phyloP scores from a whole-genome alignment of 2,329 filamentous ascomycete species.

The Ciborinia camelliae region DNA sequence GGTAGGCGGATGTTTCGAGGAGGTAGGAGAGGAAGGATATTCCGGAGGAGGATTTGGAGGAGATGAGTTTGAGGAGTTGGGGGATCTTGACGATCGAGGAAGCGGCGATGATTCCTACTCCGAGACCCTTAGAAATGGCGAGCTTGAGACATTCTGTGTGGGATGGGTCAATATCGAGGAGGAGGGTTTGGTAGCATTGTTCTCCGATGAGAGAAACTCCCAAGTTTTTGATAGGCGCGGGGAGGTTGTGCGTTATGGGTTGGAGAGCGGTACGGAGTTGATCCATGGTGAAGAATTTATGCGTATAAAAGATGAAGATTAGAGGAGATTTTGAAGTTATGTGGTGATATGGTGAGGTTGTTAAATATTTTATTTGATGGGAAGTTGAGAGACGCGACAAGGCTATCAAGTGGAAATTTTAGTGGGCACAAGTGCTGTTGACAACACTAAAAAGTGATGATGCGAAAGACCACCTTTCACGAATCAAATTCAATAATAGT shows the following conservation, averaged over 20 bases:
- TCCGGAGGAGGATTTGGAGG: slow-evolving; percentile 75
- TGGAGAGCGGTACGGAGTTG: slow-evolving; percentile 56
- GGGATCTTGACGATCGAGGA: slow-evolving; percentile 93
- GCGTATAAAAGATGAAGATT: background rate
- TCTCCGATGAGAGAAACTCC: slow-evolving; percentile 77
- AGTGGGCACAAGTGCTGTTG: background rate
- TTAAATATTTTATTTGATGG: background rate
- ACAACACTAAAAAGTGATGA: background rate
- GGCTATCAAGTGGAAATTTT: slow-evolving; percentile 11
- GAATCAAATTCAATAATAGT: background rate
- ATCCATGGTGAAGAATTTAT: slow-evolving; percentile 49
- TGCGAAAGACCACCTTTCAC: slow-evolving; percentile 6
- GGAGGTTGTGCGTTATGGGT: slow-evolving; percentile 70
- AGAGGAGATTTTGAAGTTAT: background rate
- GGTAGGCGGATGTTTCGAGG: slow-evolving; percentile 82
- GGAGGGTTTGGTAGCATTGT: slow-evolving; percentile 78
- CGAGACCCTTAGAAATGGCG: slow-evolving; percentile 85
- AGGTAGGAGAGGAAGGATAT: slow-evolving; percentile 88
- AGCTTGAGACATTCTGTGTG: slow-evolving; percentile 81
- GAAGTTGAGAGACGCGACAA: slow-evolving; percentile 9
- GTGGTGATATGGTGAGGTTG: background rate
- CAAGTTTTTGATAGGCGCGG: slow-evolving; percentile 68
- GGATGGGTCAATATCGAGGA: slow-evolving; percentile 79
- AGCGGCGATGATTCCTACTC: slow-evolving; percentile 87
- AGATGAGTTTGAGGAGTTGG: slow-evolving; percentile 88